A percentile compares a stretch with the other conserved stretches of the same genome.
Conservation (phyloP, 768 basidiomycete genomes). For the Terana coerulea region DNA sequence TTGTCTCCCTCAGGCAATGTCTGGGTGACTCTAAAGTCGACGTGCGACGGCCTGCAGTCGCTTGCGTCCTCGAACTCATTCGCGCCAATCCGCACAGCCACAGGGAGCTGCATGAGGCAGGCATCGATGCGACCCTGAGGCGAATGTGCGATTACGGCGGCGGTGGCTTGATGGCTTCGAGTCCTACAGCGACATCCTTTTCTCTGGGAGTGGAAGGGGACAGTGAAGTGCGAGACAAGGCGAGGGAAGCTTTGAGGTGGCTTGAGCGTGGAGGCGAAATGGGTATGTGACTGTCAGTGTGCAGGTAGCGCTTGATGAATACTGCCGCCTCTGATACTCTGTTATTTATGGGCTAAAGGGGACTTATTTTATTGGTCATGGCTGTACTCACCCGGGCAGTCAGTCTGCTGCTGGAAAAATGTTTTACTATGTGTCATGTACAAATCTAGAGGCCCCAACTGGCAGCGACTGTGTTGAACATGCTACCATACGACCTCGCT, state of each 20-base stretch:
- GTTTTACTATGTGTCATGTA: no score
- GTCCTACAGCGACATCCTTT: constrained; percentile 26
- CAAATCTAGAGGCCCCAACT: no score
- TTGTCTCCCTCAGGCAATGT: constrained; percentile 50
- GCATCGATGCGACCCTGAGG: constrained; percentile 41
- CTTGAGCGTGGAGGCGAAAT: constrained; percentile 28
- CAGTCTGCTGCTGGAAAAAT: no score
- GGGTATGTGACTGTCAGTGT: background rate
- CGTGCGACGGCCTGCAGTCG: constrained; percentile 56
- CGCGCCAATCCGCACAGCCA: constrained; percentile 34
- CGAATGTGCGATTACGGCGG: constrained; percentile 39
- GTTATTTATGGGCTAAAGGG: no score
- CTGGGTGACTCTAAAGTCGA: constrained; percentile 58
- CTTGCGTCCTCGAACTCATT: constrained; percentile 57
- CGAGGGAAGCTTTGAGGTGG: constrained; percentile 52
- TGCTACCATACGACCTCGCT: no score
- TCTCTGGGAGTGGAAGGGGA: constrained; percentile 53
- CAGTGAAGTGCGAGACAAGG: constrained; percentile 52
- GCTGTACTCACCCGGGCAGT: no score
- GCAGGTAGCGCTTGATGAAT: no score
- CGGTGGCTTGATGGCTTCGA: constrained; percentile 25
- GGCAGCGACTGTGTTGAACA: no score
- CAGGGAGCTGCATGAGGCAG: constrained; percentile 38
- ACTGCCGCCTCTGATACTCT: no score
- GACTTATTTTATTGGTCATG: no score